Conservation (phyloP, 495 filamentous ascomycete genomes). For the Penicillium antarcticum region DNA sequence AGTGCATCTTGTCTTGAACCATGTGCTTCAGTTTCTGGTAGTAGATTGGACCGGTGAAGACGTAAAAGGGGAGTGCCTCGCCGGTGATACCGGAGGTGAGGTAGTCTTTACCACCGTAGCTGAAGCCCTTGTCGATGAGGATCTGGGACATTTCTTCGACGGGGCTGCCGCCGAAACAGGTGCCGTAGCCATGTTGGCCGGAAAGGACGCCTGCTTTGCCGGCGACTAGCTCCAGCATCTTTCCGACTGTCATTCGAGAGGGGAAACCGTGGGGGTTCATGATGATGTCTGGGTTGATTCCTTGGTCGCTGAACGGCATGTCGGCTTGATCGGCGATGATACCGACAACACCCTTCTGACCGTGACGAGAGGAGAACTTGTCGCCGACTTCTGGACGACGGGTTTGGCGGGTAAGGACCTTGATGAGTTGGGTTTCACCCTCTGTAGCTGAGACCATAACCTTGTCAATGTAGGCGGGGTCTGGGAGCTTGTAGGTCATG, state of each 20-base stretch:
- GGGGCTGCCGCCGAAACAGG: constrained; percentile 90
- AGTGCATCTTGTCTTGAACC: constrained; percentile 99
- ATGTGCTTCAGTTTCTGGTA: constrained; percentile 99
- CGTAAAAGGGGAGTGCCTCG: constrained; percentile 87
- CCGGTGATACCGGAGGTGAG: constrained; percentile 94
- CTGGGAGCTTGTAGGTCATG: constrained; percentile 77
- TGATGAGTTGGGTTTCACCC: constrained; percentile 73
- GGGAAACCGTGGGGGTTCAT: constrained; percentile 99
- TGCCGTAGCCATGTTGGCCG: constrained; percentile 83
- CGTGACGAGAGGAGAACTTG: constrained; percentile 97
- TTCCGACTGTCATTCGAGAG: constrained; percentile 98
- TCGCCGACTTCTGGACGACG: constrained; percentile 91
- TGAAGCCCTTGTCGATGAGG: constrained; percentile 84
- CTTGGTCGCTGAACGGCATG: constrained; percentile 91
- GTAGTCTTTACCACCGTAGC: constrained; percentile 94
- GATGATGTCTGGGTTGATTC: constrained; percentile 94
- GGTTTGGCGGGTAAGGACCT: constrained; percentile 90
- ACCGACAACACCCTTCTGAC: constrained; percentile 96
- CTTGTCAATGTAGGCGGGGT: constrained; percentile 89
- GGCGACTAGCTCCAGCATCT: constrained; percentile 91
- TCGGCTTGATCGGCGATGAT: constrained; percentile 95
- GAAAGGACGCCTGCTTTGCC: constrained; percentile 88
- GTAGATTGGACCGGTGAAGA: constrained; percentile 98
- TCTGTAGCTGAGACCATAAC: constrained; percentile 88
- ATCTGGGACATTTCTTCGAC: constrained; percentile 85